Conservation (phyloP, 768 basidiomycete genomes). For the Infundibulicybe gibba region DNA sequence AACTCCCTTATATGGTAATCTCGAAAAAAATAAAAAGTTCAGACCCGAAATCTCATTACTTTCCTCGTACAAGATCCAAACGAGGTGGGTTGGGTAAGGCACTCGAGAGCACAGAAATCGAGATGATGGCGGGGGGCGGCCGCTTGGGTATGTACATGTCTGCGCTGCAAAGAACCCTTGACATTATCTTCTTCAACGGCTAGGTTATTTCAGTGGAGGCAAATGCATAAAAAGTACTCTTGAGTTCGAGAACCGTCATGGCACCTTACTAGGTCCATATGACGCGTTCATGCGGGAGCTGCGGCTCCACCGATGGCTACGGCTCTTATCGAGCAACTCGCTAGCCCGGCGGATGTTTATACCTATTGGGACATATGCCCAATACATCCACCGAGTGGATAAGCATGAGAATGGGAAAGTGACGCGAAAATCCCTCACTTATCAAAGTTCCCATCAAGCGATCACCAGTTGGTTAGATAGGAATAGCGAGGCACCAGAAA, state of each 20-base stretch:
- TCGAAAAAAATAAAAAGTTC: too few species aligned
- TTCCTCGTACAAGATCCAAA: conserved; percentile 62
- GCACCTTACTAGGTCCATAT: conserved; percentile 48
- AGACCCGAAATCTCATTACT: too few species aligned
- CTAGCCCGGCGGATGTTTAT: conserved; percentile 85
- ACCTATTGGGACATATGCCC: conserved; percentile 66
- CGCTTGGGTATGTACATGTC: conserved; percentile 46
- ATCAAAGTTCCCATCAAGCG: conserved; percentile 7
- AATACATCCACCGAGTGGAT: conserved; percentile 74
- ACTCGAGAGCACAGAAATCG: conserved; percentile 51
- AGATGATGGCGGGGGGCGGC: conserved; percentile 76
- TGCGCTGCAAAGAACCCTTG: too few species aligned
- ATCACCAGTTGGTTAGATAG: background rate
- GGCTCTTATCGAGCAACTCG: conserved; percentile 74
- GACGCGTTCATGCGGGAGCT: conserved; percentile 91
- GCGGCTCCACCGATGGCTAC: conserved; percentile 76
- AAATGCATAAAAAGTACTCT: conserved; percentile 3
- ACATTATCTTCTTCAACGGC: background rate
- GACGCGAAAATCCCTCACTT: conserved; percentile 31
- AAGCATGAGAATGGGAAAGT: conserved; percentile 72
- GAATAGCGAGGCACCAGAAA: too few species aligned
- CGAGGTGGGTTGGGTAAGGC: conserved; percentile 53
- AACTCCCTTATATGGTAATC: too few species aligned
- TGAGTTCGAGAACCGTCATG: background rate
- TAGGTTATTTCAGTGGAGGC: conserved; percentile 34